Conservation (phyloP, 345 rosid species). For the Ceriops tagal region DNA sequence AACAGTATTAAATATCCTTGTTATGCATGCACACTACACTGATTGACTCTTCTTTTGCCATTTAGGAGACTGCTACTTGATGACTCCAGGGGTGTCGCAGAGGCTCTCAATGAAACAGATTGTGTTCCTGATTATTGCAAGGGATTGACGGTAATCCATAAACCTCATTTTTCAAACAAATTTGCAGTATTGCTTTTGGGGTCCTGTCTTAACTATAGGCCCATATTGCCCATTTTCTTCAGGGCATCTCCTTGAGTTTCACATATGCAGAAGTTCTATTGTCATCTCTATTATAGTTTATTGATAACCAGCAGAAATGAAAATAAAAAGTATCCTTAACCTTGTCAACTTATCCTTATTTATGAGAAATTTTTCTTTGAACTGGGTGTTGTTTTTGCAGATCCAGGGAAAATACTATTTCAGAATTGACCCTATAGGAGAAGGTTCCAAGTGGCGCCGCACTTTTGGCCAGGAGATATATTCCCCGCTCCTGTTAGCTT, state of each 20-base stretch:
- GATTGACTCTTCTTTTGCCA: slow-evolving; percentile 17
- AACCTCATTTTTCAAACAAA: slow-evolving; percentile 8
- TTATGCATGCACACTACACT: neutral
- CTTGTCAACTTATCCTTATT: too few species aligned
- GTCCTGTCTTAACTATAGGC: neutral
- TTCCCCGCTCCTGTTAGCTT: slow-evolving; percentile 85
- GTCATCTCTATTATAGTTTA: too few species aligned
- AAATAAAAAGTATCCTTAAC: too few species aligned
- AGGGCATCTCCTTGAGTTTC: neutral
- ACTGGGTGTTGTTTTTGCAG: slow-evolving; percentile 34
- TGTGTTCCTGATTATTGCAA: slow-evolving; percentile 62
- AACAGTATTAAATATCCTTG: neutral
- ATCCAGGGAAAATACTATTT: slow-evolving; percentile 87
- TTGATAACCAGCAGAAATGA: too few species aligned
- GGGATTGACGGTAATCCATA: slow-evolving; percentile 60
- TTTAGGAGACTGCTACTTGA: slow-evolving; percentile 87
- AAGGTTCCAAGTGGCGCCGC: slow-evolving; percentile 95
- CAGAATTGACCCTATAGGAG: slow-evolving; percentile 78
- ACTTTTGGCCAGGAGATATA: slow-evolving; percentile 89
- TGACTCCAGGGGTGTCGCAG: slow-evolving; percentile 87
- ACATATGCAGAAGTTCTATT: neutral
- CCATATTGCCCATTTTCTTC: neutral
- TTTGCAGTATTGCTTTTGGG: neutral
- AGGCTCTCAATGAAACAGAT: slow-evolving; percentile 80
- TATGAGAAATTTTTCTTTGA: neutral